Evolutionary conservation across 1,139 yeast species (phyloP), one percentile per base, ranked within the genome.

Genomic region (Meyerozyma elateridarum): DNA sequence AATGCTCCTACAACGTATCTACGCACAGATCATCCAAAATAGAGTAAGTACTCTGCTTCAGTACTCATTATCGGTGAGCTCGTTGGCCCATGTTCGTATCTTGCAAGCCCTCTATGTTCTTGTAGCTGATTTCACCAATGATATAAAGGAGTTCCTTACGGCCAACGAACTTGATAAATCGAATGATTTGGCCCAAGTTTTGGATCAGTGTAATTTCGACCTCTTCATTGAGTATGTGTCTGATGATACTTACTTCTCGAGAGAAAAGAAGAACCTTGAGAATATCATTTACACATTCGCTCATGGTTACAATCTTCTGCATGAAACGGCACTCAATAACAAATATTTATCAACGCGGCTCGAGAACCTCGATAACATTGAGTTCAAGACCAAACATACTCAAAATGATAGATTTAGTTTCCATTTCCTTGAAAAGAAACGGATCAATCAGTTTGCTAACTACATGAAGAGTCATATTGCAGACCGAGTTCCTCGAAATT

Each of bases 81-180:
- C 77, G 2, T 60, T 91, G 36, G 88, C 95, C 0, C 89, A 84
- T 52, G 78, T 88, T 6, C 71, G 97, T 46, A 70, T 83, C 1
- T 59, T 91, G 24, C 88, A 85, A 55, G 65, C 79, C 2, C 62
- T 84, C 17, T 82, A 78, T 49, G 69, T 73, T 0, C 58, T 75
- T 28, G 64, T 84, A 3, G 76, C 77, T n/a, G 75, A 71, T 27
- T 73, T 83, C 46, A 79, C 85, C 1, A 74, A 74, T 38, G 78
- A 76, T 36, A 62, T 89, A 37, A 81, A 84, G 46, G 79, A 76
- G 8, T 74, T 73, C 34, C 61, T 79, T 24, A 50, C 58, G 11
- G 59, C 76, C 15, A 64, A 71, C 34, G 75, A 67, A 8, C 54
- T 68, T 28, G 75, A 71, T 34, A 53, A 52, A 31, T 53, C 63